Percentiles rank a stretch among this genome's conserved stretches.
These are phyloP conservation scores for Parathielavia hyrcaniae DNA, from an alignment of 495 filamentous ascomycete species.

Conservation along the genomic window DNA sequence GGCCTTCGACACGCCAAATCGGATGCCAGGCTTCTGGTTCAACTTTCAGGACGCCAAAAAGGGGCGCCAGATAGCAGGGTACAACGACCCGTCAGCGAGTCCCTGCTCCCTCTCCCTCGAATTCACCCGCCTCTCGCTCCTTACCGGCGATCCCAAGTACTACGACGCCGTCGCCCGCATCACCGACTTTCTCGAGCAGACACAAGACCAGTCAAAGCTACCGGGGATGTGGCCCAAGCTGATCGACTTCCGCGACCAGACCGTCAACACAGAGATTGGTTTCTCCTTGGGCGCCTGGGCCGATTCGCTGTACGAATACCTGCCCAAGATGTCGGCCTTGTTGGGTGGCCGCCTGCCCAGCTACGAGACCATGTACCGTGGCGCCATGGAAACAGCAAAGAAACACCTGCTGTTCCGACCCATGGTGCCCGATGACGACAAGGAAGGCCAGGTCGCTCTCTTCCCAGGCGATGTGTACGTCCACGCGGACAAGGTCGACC, in stretches of 20 bases:
- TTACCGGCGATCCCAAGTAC: conserved; percentile 74
- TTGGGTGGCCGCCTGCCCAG: conserved; percentile 34
- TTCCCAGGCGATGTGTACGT: conserved; percentile 47
- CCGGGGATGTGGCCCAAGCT: conserved; percentile 76
- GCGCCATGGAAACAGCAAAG: conserved; percentile 52
- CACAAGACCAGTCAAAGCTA: conserved; percentile 59
- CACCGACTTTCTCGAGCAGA: conserved; percentile 61
- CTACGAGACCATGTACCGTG: conserved; percentile 43
- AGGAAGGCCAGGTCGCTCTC: no score
- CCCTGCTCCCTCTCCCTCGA: conserved; percentile 74
- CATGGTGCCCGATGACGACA: conserved; percentile 47
- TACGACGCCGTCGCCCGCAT: conserved; percentile 78
- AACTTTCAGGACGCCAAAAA: conserved; percentile 50
- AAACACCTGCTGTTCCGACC: conserved; percentile 64
- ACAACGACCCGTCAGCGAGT: conserved; percentile 57
- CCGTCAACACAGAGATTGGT: conserved; percentile 27
- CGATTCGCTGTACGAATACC: conserved; percentile 84
- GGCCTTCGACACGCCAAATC: conserved; percentile 82
- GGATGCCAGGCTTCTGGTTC: conserved; percentile 74
- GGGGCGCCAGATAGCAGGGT: conserved; percentile 49
- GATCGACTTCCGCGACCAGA: conserved; percentile 47
- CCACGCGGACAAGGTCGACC: conserved; percentile 12
- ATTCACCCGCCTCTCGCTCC: conserved; percentile 76
- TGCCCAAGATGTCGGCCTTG: conserved; percentile 61
- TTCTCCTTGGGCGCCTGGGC: conserved; percentile 68